Conservation (phyloP, 1,284 basidiomycete species). For the Irpex sp. region DNA sequence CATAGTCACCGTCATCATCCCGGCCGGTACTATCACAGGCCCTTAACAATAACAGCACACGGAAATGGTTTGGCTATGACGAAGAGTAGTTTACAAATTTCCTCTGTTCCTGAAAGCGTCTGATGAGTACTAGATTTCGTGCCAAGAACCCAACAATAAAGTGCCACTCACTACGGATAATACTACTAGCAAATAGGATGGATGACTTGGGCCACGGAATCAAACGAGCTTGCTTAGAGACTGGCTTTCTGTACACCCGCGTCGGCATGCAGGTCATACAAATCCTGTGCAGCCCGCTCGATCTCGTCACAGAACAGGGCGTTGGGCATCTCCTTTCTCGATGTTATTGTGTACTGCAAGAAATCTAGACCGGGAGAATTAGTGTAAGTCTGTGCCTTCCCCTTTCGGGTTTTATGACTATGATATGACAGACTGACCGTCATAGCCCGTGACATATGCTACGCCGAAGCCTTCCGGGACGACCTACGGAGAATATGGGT, state of each 20-base stretch:
- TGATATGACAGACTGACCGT: constrained; percentile 39
- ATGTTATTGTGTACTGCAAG: constrained; percentile 80
- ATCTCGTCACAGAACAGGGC: constrained; percentile 64
- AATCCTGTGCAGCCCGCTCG: constrained; percentile 59
- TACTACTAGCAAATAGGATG: not conserved
- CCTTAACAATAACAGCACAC: not conserved
- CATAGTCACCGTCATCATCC: not conserved
- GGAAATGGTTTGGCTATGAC: not conserved
- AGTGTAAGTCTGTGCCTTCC: not conserved
- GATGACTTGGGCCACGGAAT: not conserved
- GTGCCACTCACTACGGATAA: not conserved
- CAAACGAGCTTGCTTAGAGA: not conserved
- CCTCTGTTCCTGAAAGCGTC: not conserved
- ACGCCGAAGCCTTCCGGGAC: constrained; percentile 79
- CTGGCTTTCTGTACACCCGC: not conserved
- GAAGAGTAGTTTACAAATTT: not conserved
- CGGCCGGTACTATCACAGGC: not conserved
- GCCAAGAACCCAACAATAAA: not conserved
- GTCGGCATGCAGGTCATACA: constrained; percentile 39
- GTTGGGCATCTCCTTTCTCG: constrained; percentile 74
- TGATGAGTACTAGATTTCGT: not conserved
- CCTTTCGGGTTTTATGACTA: too few species aligned
- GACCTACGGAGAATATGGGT: constrained; percentile 38
- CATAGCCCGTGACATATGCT: constrained; percentile 74
- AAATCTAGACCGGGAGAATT: constrained; percentile 42